phyloP scores from a whole-genome alignment of 2,329 filamentous ascomycete genomes.

The Ceratocystiopsis brevicomis region DNA sequence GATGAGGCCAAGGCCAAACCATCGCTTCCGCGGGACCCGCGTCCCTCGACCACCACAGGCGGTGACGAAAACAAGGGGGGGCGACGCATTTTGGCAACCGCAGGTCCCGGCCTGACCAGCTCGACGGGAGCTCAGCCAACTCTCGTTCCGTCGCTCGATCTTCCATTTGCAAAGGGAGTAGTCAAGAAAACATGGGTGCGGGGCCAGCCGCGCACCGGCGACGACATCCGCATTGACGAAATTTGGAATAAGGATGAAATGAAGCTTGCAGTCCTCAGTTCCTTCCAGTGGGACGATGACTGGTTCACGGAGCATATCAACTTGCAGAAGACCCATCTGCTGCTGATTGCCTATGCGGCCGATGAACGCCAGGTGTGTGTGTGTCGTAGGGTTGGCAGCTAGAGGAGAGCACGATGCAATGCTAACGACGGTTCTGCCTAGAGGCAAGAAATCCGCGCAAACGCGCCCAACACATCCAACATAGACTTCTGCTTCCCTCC shows the following conservation, averaged over 20 bases:
- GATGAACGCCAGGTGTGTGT: constrained; percentile 35
- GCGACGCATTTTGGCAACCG: too few relatives aligned
- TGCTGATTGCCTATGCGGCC: constrained; percentile 37
- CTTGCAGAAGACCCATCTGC: constrained; percentile 36
- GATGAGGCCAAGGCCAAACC: not conserved
- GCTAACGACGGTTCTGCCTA: not conserved
- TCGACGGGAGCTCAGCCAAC: too few relatives aligned
- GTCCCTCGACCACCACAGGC: too few relatives aligned
- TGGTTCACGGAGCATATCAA: constrained; percentile 63
- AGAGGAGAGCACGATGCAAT: not conserved
- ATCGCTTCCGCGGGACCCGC: not conserved
- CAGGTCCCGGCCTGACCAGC: too few relatives aligned
- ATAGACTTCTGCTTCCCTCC: constrained; percentile 65
- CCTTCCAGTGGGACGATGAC: constrained; percentile 68
- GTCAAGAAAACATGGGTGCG: constrained; percentile 69
- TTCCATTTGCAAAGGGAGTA: constrained; percentile 34
- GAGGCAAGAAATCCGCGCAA: constrained; percentile 20
- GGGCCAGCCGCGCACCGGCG: constrained; percentile 37
- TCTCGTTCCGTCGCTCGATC: too few relatives aligned
- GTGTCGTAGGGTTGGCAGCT: constrained; percentile 4
- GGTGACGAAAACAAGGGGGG: too few relatives aligned
- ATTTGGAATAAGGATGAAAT: constrained; percentile 57
- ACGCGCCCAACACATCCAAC: constrained; percentile 25
- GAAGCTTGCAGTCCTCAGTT: constrained; percentile 62
- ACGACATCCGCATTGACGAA: constrained; percentile 79